Conservation (phyloP, 2,329 filamentous ascomycete species). For the Diaporthe eres region DNA sequence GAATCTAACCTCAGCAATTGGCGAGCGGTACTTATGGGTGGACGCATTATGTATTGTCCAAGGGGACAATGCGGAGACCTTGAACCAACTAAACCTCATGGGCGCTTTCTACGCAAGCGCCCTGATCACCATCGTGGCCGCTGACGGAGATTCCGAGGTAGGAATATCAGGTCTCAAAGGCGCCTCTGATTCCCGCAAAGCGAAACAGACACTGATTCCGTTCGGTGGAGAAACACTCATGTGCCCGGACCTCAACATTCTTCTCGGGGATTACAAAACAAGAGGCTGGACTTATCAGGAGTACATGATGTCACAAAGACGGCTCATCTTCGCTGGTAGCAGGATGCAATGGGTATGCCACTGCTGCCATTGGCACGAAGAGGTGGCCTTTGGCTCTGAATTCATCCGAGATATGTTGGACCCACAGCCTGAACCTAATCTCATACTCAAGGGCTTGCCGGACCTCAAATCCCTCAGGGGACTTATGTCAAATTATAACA, state of each 20-base stretch:
- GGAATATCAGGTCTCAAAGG: slow-evolving; percentile 18
- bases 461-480: neutral
- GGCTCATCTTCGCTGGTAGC: neutral
- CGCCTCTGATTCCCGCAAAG: neutral
- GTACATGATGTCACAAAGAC: neutral
- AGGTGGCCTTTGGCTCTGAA: neutral
- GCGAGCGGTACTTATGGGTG: slow-evolving; percentile 50
- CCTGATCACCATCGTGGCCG: slow-evolving; percentile 45
- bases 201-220: neutral
- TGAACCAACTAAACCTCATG: slow-evolving; percentile 5
- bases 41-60: slow-evolving; percentile 52
- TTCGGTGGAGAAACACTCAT: neutral
- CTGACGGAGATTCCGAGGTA: neutral
- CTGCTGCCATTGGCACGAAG: slow-evolving; percentile 2
- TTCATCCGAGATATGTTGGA: neutral
- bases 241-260: neutral
- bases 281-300: slow-evolving; percentile 30
- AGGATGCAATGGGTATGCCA: slow-evolving; percentile 12
- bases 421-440: too few relatives aligned
- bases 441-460: slow-evolving; percentile 5
- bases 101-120: slow-evolving; percentile 45
- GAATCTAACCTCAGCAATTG: slow-evolving; percentile 39
- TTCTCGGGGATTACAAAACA: neutral
- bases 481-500: neutral
- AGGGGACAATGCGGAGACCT: slow-evolving; percentile 36